phyloP scores from a whole-genome alignment of 176 grass and related monocot genomes.

The Oryza brachyantha region DNA sequence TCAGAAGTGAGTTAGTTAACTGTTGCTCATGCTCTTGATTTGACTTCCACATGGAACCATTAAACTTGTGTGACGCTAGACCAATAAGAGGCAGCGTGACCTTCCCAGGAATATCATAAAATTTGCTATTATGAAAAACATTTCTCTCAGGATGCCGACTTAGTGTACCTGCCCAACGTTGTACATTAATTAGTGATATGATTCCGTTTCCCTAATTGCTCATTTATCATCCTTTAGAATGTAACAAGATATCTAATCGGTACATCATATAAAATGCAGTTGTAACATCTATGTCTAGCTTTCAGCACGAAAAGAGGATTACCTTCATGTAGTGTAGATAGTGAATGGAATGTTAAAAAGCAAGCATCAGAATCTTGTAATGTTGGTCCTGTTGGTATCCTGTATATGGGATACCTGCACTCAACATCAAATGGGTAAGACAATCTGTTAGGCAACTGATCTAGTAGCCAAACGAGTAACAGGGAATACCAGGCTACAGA shows the following conservation, averaged over 20 bases:
- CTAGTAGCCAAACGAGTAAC: constrained; percentile 5
- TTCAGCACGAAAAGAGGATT: constrained; percentile 10
- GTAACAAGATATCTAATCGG: not conserved
- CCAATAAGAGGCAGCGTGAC: constrained; percentile 57
- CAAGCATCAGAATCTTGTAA: constrained; percentile 74
- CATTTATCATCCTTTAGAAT: not conserved
- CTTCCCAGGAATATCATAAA: constrained; percentile 32
- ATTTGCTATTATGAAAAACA: constrained; percentile 25
- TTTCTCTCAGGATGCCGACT: constrained; percentile 25
- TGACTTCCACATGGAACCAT: constrained; percentile 53
- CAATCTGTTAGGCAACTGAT: constrained; percentile 9
- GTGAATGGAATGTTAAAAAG: constrained; percentile 77
- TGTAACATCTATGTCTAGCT: not conserved
- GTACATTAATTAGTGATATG: constrained; percentile 20
- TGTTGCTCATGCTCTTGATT: constrained; percentile 43
- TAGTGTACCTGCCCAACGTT: constrained; percentile 35
- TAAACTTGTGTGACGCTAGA: constrained; percentile 62
- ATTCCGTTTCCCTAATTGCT: constrained; percentile 8
- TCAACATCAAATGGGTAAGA: constrained; percentile 20
- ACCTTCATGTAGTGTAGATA: constrained; percentile 43
- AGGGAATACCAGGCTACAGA: constrained; percentile 79
- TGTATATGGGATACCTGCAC: constrained; percentile 78
- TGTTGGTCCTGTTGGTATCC: constrained; percentile 77
- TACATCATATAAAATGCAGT: constrained; percentile 10
- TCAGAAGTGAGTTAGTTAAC: constrained; percentile 45